Evolutionary conservation across 176 grass and related monocot genomes (phyloP).

Genomic region (Oryza glaberrima): DNA sequence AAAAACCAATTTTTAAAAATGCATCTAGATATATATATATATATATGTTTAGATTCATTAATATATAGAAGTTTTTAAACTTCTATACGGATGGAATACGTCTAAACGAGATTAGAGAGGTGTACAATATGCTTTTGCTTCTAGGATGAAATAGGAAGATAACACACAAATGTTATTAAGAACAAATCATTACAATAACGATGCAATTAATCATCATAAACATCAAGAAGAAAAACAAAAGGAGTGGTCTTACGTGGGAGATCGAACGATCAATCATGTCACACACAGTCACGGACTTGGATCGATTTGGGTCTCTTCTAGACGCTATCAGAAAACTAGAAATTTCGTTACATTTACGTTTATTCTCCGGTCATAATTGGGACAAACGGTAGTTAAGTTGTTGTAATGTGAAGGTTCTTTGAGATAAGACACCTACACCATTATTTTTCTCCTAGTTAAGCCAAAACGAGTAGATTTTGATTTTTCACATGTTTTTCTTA

Average conservation of each 20-base stretch:
- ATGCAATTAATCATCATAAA: background rate
- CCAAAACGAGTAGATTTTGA: background rate
- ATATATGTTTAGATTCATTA: no score
- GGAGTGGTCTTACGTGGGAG: background rate
- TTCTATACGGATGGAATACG: fast-evolving
- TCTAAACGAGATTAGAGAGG: no score
- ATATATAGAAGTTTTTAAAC: no score
- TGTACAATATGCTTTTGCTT: no score
- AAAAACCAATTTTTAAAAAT: no score
- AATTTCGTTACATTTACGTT: background rate
- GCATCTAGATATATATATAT: no score
- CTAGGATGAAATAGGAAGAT: no score
- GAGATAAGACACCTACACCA: background rate
- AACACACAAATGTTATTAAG: no score
- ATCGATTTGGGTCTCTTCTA: background rate
- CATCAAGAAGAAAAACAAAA: background rate
- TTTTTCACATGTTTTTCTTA: background rate
- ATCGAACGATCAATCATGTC: background rate
- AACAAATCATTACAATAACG: background rate
- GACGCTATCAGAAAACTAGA: background rate
- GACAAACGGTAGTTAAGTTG: background rate
- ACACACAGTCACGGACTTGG: background rate
- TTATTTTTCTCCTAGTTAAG: background rate
- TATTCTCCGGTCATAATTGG: background rate
- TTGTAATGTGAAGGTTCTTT: background rate